Conservation (phyloP, 768 basidiomycete genomes). For the Lentinula guzmanii region DNA sequence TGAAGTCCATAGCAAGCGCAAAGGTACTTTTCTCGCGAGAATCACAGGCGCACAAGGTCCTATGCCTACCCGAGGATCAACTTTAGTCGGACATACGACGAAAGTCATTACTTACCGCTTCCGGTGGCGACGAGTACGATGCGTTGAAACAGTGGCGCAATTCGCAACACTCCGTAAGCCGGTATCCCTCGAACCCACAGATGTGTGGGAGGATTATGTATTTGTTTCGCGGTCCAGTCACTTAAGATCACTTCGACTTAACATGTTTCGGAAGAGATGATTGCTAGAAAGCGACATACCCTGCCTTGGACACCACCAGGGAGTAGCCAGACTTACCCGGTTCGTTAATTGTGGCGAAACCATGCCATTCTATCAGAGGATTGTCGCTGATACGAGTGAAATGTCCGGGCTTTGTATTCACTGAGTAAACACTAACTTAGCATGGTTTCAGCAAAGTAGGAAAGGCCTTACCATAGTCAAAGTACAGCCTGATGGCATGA, state of each 20-base stretch:
- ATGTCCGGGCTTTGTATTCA: constrained; percentile 39
- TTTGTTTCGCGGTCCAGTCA: constrained; percentile 53
- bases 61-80: constrained; percentile 22
- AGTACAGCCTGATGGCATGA: constrained; percentile 53
- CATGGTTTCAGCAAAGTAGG: not conserved
- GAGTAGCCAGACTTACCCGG: constrained; percentile 46
- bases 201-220: constrained; percentile 44
- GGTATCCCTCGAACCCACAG: constrained; percentile 58
- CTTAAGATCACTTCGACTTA: not conserved
- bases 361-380: constrained; percentile 54
- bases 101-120: constrained; percentile 18
- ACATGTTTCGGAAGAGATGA: not conserved
- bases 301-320: constrained; percentile 49
- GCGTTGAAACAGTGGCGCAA: constrained; percentile 49
- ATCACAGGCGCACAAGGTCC: constrained; percentile 57
- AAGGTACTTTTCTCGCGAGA: constrained; percentile 43
- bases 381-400: constrained; percentile 39
- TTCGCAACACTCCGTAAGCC: constrained; percentile 47
- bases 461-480: constrained; percentile 41
- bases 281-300: constrained; percentile 12
- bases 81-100: constrained; percentile 23
- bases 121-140: constrained; percentile 55
- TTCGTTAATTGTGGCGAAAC: constrained; percentile 48
- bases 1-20: constrained; percentile 56
- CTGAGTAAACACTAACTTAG: constrained; percentile 13